A percentile compares a stretch with the other conserved stretches of the same genome.
Conservation (phyloP, 2,329 filamentous ascomycete genomes). For the Chrysoporthe austroafricana region DNA sequence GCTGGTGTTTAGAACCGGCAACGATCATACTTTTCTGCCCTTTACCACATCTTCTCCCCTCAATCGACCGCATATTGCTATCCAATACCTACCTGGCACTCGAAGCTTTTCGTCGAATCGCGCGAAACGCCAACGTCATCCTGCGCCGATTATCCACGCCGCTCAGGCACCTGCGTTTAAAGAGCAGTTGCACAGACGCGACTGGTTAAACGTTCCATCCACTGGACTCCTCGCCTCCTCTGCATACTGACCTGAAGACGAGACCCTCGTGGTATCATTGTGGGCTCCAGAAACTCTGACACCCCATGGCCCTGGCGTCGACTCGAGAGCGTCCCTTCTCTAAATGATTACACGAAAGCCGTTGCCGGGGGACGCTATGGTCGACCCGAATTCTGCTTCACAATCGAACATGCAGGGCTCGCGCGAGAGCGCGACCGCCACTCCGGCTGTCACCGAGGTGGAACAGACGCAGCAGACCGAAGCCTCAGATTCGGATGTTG, state of each 20-base stretch:
- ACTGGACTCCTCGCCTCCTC: not conserved
- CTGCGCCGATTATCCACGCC: not conserved
- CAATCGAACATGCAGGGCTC: slow-evolving; percentile 35
- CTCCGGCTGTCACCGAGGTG: not conserved
- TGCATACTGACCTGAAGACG: not conserved
- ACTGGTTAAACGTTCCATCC: too few species aligned
- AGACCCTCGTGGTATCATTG: not conserved
- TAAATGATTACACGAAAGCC: slow-evolving; percentile 50
- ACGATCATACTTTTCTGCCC: not conserved
- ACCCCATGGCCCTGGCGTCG: slow-evolving; percentile 11
- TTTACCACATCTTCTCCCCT: not conserved
- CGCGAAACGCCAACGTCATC: slow-evolving; percentile 5
- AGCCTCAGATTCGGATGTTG: slow-evolving; percentile 29
- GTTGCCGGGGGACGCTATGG: slow-evolving; percentile 36
- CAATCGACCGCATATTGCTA: slow-evolving; percentile 1
- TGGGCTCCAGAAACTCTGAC: not conserved
- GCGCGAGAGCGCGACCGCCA: slow-evolving; percentile 16
- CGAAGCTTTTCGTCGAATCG: not conserved
- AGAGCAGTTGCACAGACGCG: not conserved
- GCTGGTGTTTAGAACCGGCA: not conserved
- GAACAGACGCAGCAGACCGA: slow-evolving; percentile 1
- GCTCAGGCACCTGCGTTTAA: not conserved
- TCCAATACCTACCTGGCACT: not conserved
- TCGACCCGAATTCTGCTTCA: slow-evolving; percentile 33
- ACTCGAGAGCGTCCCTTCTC: slow-evolving; percentile 26